These are phyloP conservation scores for Chamaecyparis obtusa DNA, from an alignment of 75 land plant genomes.

Conservation along the genomic window DNA sequence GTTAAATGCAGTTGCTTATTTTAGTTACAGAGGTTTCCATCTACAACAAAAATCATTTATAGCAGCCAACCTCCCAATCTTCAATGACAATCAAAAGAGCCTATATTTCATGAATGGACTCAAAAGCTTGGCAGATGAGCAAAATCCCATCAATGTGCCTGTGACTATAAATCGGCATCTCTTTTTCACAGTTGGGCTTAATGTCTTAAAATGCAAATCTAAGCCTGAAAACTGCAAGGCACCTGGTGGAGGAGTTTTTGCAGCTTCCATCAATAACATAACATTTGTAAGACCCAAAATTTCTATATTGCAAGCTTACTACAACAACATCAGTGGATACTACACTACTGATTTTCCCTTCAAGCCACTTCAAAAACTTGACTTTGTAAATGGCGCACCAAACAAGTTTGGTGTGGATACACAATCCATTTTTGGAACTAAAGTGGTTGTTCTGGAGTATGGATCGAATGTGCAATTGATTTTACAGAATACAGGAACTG, in stretches of 20 bases:
- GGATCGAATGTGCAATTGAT: conserved; percentile 21
- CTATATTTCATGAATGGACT: conserved; percentile 16
- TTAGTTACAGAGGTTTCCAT: conserved; percentile 19
- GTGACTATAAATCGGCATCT: background rate
- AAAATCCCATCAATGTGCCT: conserved; percentile 13
- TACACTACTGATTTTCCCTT: conserved; percentile 25
- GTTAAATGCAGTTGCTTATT: conserved; percentile 17
- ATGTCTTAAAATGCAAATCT: conserved; percentile 2
- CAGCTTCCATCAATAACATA: conserved; percentile 28
- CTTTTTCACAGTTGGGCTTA: conserved; percentile 20
- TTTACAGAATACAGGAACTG: conserved; percentile 27
- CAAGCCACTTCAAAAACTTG: background rate
- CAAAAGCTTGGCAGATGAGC: conserved; percentile 7
- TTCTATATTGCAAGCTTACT: conserved; percentile 25
- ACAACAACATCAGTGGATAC: conserved; percentile 7
- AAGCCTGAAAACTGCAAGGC: conserved; percentile 12
- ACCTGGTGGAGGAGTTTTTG: background rate
- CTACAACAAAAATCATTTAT: background rate
- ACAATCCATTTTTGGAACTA: conserved; percentile 3
- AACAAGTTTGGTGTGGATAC: background rate
- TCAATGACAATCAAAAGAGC: conserved; percentile 24
- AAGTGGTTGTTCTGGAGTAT: conserved; percentile 7
- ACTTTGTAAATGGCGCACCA: background rate
- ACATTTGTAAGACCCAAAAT: conserved; percentile 14
- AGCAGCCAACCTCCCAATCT: conserved; percentile 20